Evolutionary conservation across 129 eudicot species (phyloP), one percentile per base, ranked within the genome.

Genomic region (Helichrysum umbraculigerum): DNA sequence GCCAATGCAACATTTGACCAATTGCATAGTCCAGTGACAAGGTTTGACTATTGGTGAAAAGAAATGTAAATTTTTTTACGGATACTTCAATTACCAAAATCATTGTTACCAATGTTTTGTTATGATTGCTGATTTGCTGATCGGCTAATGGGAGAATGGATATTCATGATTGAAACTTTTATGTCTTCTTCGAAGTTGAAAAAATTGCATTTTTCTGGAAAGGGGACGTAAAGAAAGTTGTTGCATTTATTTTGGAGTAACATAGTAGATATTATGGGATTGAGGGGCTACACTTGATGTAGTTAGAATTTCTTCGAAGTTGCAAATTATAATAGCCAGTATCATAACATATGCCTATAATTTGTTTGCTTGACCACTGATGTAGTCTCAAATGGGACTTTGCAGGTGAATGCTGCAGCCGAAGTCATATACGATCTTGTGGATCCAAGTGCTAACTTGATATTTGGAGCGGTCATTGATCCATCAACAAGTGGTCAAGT

Each of bases 331-430:
- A 47, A 47, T 0, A 47, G 54, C 4, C 62, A 1, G 29, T 7
- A 7, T 57, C 28, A 19, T 56, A 56, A 17, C 1, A 21, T 16
- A 16, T 20, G 28, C 12, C 7, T 20, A 57, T 8, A 57, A 57
- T 7, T 19, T 57, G 12, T 19, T n/a, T 20, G 62, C 19, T 6
- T 75, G 44, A 44, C 17, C 35, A 70, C 52, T 51, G 30, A 21
- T 72, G 64, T 68, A 50, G n/a, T 80, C 12, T 66, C 21, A 57
- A 32, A 25, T 79, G 83, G n/a, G 54, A 76, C 79, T 50, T 76
- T 76, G 32, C 81, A 94, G 99, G 97, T 94, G 74, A 89, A 91
- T 83, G 93, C 96, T 75, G 99, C 99, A 65, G 99, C 99, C 2
- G 99, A 94, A 72, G 96, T 94, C 47, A 94, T 94, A 82, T 87